Base-by-base conservation (phyloP, 306 rosid genomes). In the Cyclanthera cordifolia region DNA sequence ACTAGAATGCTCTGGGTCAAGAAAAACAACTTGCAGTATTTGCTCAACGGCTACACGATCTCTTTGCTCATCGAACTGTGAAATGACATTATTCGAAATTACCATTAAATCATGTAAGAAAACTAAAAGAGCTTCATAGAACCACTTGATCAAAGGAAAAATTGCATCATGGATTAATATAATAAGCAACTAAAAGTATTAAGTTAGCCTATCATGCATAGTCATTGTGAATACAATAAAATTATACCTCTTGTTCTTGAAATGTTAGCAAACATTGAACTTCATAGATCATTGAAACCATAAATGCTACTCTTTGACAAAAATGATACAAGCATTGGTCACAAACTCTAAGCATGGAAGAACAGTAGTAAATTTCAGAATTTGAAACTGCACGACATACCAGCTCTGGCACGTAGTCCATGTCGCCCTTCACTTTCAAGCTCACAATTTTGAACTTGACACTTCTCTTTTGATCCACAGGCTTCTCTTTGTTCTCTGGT, bases 401-500 rank as follows among this genome's bases (percentile, higher is more conserved):
- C 95, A 90, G 82, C 75, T 90, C 95, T 2, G 97, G 97, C 47
- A 82, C 92, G 48, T 82, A 90, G 70, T 90, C 97, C 88, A 86
- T 80, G 71, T 86, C 80, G 2, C 89, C 90, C 76, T 84, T 81
- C 80, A 86, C 93, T 85, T 90, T 90, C 73, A 90, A 82, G 87
- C 97, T 90, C 89, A 88, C 82, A 84, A 90, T 90, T 84, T 90
- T 90, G 75, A 90, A 90, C 87, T 90, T 90, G 60, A 90, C 97
- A 80, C 77, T 85, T 85, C 90, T 81, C 72, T 83, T 88, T 72
- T 84, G 88, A 68, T 90, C 96, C 71, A 79, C 14, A 49, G 84
- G 80, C 75, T 82, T 88, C 70, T 90, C 97, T 77, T 81, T 84
- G 79, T 66, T 85, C 75, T 90, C 95, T 17, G 90, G 97, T 21